Percentiles rank a stretch among this genome's conserved stretches.
Conservation (phyloP, 306 rosid species). For the Psophocarpus tetragonolobus region DNA sequence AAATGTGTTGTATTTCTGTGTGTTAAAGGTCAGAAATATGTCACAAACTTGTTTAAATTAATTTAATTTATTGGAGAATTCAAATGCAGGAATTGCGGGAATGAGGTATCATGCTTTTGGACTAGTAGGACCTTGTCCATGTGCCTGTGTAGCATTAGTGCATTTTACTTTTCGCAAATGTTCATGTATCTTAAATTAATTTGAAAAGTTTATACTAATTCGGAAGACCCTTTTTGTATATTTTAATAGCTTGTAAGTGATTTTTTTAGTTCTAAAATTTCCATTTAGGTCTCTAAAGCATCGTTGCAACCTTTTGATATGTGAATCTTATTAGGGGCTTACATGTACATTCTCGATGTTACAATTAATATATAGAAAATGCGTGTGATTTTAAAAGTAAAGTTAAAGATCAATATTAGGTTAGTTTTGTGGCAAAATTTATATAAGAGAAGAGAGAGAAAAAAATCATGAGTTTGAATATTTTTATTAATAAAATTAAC, state of each 20-base stretch:
- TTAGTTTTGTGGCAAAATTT: too few species aligned
- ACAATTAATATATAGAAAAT: too few species aligned
- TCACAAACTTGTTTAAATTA: constrained; percentile 25
- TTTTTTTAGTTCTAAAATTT: neutral
- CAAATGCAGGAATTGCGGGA: constrained; percentile 40
- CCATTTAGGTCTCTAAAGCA: neutral
- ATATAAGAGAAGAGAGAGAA: too few species aligned
- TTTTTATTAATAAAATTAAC: too few species aligned
- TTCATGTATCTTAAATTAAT: neutral
- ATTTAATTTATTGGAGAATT: constrained; percentile 49
- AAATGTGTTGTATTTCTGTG: constrained; percentile 19
- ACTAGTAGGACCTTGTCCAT: constrained; percentile 26
- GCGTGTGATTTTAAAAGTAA: too few species aligned
- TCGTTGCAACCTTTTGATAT: neutral
- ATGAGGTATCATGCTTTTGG: neutral
- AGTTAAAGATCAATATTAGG: too few species aligned
- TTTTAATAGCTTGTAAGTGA: neutral
- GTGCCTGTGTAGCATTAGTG: neutral
- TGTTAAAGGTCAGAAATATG: constrained; percentile 21
- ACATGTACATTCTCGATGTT: too few species aligned
- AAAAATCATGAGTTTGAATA: too few species aligned
- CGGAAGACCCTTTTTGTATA: neutral
- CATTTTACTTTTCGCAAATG: neutral
- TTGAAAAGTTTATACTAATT: neutral
- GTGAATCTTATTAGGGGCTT: too few species aligned